A percentile compares a stretch with the other conserved stretches of the same genome.
Conservation (phyloP, 805 yeast species). For the Yarrowia yakushimensis region DNA sequence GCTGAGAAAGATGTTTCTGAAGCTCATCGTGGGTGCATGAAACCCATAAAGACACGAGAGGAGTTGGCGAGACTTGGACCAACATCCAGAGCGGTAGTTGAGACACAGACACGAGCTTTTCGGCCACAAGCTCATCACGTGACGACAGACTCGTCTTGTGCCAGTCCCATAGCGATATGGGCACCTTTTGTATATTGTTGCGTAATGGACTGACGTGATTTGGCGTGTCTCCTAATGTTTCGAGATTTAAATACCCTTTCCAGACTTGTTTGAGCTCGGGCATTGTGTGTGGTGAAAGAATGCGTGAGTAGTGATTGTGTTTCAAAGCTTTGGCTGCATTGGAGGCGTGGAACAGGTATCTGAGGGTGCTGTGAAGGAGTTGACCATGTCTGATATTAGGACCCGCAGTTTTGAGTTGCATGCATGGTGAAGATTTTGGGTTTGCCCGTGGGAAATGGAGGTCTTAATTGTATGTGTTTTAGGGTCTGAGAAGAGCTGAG, state of each 20-base stretch:
- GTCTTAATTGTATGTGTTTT: too few species aligned
- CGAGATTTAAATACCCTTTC: conserved; percentile 4
- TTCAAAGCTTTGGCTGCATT: not conserved
- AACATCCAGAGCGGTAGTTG: conserved; percentile 19
- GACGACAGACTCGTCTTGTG: not conserved
- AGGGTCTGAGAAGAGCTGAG: not conserved
- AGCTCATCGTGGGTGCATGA: conserved; percentile 10
- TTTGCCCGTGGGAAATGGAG: too few species aligned
- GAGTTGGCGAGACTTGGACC: not conserved
- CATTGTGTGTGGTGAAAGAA: not conserved
- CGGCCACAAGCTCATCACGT: not conserved
- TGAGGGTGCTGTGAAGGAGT: not conserved
- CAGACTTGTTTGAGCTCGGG: conserved; percentile 15
- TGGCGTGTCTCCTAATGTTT: not conserved
- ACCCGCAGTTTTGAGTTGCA: not conserved
- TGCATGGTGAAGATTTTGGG: not conserved
- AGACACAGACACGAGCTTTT: conserved; percentile 4
- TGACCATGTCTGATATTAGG: not conserved
- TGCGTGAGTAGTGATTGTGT: not conserved
- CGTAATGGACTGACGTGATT: conserved; percentile 8
- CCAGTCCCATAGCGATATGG: conserved; percentile 13
- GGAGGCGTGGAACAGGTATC: not conserved
- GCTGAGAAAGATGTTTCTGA: conserved; percentile 5
- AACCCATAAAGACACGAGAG: not conserved
- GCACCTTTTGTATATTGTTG: not conserved